Evolutionary conservation across 345 rosid genomes (phyloP).

Genomic region (Draba incana): DNA sequence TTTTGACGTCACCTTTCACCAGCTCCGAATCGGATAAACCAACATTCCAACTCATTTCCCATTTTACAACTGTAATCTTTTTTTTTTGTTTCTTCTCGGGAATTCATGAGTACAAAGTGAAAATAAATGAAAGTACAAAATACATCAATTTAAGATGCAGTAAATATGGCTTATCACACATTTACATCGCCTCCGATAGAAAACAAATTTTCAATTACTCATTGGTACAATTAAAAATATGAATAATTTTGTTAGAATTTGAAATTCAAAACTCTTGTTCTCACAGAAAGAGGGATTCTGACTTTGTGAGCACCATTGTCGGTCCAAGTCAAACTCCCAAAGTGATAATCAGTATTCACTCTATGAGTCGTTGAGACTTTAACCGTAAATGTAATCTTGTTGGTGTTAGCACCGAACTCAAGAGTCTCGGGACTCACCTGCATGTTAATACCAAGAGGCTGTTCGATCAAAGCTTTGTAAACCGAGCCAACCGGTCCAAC

Average conservation of each 20-base stretch:
- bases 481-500: constrained; percentile 57
- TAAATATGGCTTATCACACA: neutral
- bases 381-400: constrained; percentile 41
- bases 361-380: constrained; percentile 39
- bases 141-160: neutral
- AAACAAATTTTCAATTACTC: constrained; percentile 21
- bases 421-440: constrained; percentile 57
- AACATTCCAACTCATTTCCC: constrained; percentile 2
- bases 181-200: constrained; percentile 9
- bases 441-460: constrained; percentile 56
- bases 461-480: constrained; percentile 52
- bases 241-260: constrained; percentile 22
- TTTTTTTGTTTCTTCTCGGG: neutral
- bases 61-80: neutral
- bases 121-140: too few relatives aligned
- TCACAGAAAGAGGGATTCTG: constrained; percentile 57
- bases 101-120: neutral
- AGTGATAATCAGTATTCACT: constrained; percentile 49
- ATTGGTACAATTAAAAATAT: neutral
- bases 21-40: too few relatives aligned
- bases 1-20: too few relatives aligned
- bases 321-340: constrained; percentile 72
- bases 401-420: constrained; percentile 51
- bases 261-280: constrained; percentile 43
- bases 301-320: constrained; percentile 51